Evolutionary conservation across 352 stramenopile species (phyloP), one percentile per base, ranked within the genome.

Genomic region (Elongisporangium prolatum): DNA sequence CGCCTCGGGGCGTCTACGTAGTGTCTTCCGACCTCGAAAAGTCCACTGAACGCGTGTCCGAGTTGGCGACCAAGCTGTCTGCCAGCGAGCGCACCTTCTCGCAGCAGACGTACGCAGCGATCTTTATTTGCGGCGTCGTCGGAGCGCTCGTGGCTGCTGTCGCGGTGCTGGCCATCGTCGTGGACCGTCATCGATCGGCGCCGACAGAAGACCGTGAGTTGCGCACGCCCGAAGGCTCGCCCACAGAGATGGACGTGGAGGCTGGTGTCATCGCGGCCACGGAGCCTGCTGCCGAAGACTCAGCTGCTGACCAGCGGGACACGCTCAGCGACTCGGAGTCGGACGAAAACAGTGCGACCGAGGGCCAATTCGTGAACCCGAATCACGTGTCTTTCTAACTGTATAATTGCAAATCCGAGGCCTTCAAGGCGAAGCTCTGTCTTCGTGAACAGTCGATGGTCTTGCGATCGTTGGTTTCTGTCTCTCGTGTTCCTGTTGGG

Each of bases 61-160:
- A 86, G 54, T 61, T 89, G 11, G 68, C 75, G 38, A 88, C 79
- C 14, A 80, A 89, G 64, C 63, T 91, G 9, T 76, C 74, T 47
- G 52, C 53, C 14, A 47, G 65, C 10, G 65, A 84, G 17, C 72
- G 63, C 52, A 70, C 60, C 37, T 80, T 84, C 50, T 62, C 71
- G 20, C 61, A 60, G 48, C 67, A 82, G 20, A 65, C 67, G 18
- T 75, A 69, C 47, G 65, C 65, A 14, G 77, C 80, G 0, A 63
- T 89, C 16, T 70, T 89, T 44, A 80, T 88, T 53, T 88, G 80
- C 56, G 78, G 75, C 24, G 71, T 84, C 56, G 76, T 91, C 55
- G 80, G 79, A 56, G 78, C 68, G 22, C 52, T 91, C n/a, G 82
- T 78, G 7, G 75, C 79, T 4, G 78, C 90, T 20, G 62, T 92